phyloP scores from a whole-genome alignment of 1,284 basidiomycete genomes.

The Ganoderma lingzhi region DNA sequence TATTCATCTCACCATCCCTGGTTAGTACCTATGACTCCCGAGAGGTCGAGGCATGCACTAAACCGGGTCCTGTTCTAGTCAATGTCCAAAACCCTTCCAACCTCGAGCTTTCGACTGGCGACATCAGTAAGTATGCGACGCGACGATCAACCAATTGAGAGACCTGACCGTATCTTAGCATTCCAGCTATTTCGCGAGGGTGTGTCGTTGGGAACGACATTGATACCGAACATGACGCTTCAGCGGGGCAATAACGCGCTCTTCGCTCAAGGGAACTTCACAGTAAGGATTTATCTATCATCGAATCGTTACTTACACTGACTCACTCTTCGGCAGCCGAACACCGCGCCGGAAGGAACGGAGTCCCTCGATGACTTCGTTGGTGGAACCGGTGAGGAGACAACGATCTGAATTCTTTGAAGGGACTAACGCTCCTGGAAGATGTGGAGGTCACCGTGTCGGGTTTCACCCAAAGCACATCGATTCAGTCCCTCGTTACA shows the following conservation, averaged over 20 bases:
- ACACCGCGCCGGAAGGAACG: slow-evolving; percentile 65
- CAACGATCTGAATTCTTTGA: background rate
- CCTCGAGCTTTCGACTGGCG: slow-evolving; percentile 66
- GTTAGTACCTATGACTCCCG: slow-evolving; percentile 37
- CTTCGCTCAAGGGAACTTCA: slow-evolving; percentile 56
- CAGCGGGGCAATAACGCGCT: slow-evolving; percentile 67
- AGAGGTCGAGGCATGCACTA: background rate
- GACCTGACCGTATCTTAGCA: slow-evolving; percentile 2
- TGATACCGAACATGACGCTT: slow-evolving; percentile 68
- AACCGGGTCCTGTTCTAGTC: slow-evolving; percentile 35
- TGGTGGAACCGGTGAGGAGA: slow-evolving; percentile 48
- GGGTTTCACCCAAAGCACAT: slow-evolving; percentile 72
- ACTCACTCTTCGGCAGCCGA: slow-evolving; percentile 46
- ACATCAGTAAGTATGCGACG: slow-evolving; percentile 55
- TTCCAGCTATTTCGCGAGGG: slow-evolving; percentile 65
- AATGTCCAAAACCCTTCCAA: slow-evolving; percentile 78
- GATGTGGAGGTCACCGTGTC: slow-evolving; percentile 63
- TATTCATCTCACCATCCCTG: slow-evolving; percentile 67
- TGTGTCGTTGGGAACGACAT: slow-evolving; percentile 62
- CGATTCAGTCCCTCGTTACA: slow-evolving; percentile 63
- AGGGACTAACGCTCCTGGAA: slow-evolving; percentile 45
- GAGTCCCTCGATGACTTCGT: slow-evolving; percentile 79
- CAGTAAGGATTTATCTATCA: slow-evolving; percentile 43
- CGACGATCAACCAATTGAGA: background rate
- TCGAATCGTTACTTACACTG: background rate